A percentile compares a stretch with the other conserved stretches of the same genome.
Evolutionary conservation across 2,329 filamentous ascomycete species (phyloP).

Genomic region (Penicillium hesseltinei): DNA sequence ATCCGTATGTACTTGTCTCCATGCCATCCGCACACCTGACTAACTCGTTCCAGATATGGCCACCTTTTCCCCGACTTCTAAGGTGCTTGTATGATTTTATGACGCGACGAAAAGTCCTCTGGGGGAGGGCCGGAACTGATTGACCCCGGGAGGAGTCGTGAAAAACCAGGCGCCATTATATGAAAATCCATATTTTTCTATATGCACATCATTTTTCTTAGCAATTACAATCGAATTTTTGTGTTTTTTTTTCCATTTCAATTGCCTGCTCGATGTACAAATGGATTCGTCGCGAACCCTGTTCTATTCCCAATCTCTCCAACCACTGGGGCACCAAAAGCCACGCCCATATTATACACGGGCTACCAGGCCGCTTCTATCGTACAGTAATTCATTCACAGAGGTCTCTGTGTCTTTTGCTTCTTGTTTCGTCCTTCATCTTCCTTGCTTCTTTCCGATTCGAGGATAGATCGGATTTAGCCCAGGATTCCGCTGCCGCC

Average conservation of each 20-base stretch:
- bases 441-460: constrained; percentile 1
- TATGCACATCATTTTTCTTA: constrained; percentile 19
- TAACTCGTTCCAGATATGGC: constrained; percentile 56
- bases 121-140: constrained; percentile 19
- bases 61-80: constrained; percentile 75
- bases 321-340: constrained; percentile 11
- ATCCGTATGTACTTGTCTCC: constrained; percentile 67
- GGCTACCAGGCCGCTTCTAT: constrained; percentile 24
- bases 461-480: not conserved
- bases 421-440: constrained; percentile 6
- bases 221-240: constrained; percentile 24
- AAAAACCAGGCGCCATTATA: constrained; percentile 21
- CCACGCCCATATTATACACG: constrained; percentile 26
- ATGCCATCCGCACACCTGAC: not conserved
- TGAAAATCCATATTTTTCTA: constrained; percentile 15
- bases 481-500: constrained; percentile 9
- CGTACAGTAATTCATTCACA: constrained; percentile 20
- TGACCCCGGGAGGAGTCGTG: constrained; percentile 18
- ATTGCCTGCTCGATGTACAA: constrained; percentile 18
- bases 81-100: constrained; percentile 36
- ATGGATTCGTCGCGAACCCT: constrained; percentile 6
- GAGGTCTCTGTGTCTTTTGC: constrained; percentile 8
- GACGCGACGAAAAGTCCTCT: constrained; percentile 31
- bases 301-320: constrained; percentile 11
- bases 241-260: constrained; percentile 14